phyloP scores from a whole-genome alignment of 768 basidiomycete genomes.

The Flagelloscypha sp. region DNA sequence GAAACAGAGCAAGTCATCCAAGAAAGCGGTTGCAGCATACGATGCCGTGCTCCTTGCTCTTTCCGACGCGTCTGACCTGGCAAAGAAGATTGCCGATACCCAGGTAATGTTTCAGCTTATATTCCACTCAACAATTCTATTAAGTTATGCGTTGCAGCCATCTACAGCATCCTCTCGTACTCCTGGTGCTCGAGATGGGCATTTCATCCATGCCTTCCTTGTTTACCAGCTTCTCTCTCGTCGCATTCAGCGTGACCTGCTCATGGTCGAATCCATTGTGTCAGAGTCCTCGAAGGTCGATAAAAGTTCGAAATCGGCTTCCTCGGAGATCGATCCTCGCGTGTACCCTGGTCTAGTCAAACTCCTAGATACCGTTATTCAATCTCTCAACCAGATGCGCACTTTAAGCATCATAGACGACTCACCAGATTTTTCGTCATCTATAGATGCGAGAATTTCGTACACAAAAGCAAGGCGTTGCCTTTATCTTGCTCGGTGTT shows the following conservation, averaged over 20 bases:
- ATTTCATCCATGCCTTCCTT: slow-evolving; percentile 82
- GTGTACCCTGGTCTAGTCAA: slow-evolving; percentile 86
- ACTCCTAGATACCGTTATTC: slow-evolving; percentile 75
- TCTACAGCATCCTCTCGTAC: slow-evolving; percentile 26
- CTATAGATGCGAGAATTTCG: slow-evolving; percentile 67
- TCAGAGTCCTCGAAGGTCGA: slow-evolving; percentile 13
- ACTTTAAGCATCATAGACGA: slow-evolving; percentile 81
- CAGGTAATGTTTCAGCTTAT: slow-evolving; percentile 27
- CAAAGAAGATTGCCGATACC: slow-evolving; percentile 72
- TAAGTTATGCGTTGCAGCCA: slow-evolving; percentile 5
- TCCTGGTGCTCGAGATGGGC: slow-evolving; percentile 57
- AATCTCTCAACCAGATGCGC: slow-evolving; percentile 79
- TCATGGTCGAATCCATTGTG: slow-evolving; percentile 58
- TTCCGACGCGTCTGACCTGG: slow-evolving; percentile 84
- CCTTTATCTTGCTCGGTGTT: slow-evolving; percentile 69
- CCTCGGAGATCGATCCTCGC: slow-evolving; percentile 54
- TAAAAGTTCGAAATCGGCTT: slow-evolving; percentile 18
- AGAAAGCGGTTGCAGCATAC: slow-evolving; percentile 77
- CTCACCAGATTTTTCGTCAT: slow-evolving; percentile 71
- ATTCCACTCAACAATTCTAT: slow-evolving; percentile 2
- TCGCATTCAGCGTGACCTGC: slow-evolving; percentile 82
- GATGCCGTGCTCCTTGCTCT: slow-evolving; percentile 78
- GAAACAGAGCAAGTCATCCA: slow-evolving; percentile 39
- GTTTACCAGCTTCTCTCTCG: slow-evolving; percentile 81
- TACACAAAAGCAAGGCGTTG: slow-evolving; percentile 76